Evolutionary conservation across 2,329 filamentous ascomycete species (phyloP).

Genomic region (Trichoderma atrobrunneum): DNA sequence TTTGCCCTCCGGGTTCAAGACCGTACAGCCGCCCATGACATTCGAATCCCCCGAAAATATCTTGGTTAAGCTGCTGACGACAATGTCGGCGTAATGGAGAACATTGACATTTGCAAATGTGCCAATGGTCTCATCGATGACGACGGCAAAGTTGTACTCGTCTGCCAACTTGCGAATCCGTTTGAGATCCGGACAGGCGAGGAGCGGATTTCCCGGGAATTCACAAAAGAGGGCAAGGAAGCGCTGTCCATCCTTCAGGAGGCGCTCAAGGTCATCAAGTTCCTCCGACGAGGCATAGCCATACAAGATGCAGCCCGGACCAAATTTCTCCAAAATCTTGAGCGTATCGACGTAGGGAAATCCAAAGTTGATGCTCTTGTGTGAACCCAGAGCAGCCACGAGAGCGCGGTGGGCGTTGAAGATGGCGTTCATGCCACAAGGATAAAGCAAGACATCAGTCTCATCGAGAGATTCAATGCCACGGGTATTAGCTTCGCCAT

Average conservation of each 20-base stretch:
- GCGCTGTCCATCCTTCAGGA: slow-evolving; percentile 68
- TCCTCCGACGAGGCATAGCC: slow-evolving; percentile 75
- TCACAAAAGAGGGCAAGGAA: slow-evolving; percentile 89
- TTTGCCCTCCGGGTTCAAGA: slow-evolving; percentile 62
- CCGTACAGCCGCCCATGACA: slow-evolving; percentile 86
- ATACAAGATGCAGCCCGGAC: slow-evolving; percentile 84
- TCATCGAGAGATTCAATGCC: slow-evolving; percentile 68
- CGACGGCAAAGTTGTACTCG: slow-evolving; percentile 80
- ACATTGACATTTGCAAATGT: slow-evolving; percentile 97
- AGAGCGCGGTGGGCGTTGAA: slow-evolving; percentile 81
- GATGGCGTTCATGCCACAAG: slow-evolving; percentile 92
- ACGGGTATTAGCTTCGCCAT: slow-evolving; percentile 44
- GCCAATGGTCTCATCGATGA: slow-evolving; percentile 94
- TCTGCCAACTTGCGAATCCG: slow-evolving; percentile 81
- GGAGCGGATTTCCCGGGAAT: slow-evolving; percentile 87
- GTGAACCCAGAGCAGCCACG: slow-evolving; percentile 58
- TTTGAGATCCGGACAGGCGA: slow-evolving; percentile 77
- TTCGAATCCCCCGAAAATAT: slow-evolving; percentile 97
- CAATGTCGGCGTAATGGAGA: slow-evolving; percentile 81
- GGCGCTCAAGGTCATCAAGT: slow-evolving; percentile 75
- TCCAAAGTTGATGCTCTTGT: slow-evolving; percentile 87
- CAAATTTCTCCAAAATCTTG: slow-evolving; percentile 93
- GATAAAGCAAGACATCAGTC: slow-evolving; percentile 84
- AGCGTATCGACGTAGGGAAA: slow-evolving; percentile 97
- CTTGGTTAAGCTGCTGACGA: slow-evolving; percentile 94